Conservation (phyloP, 768 basidiomycete species). For the Ramaria rubella region DNA sequence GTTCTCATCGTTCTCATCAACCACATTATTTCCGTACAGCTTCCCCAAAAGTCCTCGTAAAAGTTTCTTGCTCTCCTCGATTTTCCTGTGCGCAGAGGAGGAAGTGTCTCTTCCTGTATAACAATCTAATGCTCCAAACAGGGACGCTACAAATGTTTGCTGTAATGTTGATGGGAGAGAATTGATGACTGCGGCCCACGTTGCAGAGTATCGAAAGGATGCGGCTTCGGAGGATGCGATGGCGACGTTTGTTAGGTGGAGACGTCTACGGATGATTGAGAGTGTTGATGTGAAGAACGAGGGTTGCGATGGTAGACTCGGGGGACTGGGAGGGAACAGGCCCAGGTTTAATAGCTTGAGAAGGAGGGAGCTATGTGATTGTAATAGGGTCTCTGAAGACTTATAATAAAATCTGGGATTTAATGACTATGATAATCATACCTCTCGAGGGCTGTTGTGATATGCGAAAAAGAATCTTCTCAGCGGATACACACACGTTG, state of each 20-base stretch:
- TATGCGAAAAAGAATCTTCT: conserved; percentile 43
- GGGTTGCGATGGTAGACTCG: conserved; percentile 50
- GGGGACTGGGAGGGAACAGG: conserved; percentile 43
- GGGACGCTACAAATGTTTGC: conserved; percentile 52
- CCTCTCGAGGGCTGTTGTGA: conserved; percentile 36
- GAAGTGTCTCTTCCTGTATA: conserved; percentile 28
- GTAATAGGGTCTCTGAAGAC: not conserved
- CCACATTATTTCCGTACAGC: conserved; percentile 17
- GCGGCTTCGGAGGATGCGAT: conserved; percentile 17
- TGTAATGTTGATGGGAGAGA: conserved; percentile 46
- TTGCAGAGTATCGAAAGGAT: conserved; percentile 34
- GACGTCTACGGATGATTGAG: conserved; percentile 39
- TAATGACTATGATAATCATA: conserved; percentile 20
- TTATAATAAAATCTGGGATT: conserved; percentile 9
- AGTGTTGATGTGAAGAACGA: conserved; percentile 61
- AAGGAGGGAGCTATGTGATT: conserved; percentile 43
- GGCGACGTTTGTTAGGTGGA: conserved; percentile 15
- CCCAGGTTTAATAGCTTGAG: conserved; percentile 64
- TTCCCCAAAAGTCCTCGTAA: conserved; percentile 50
- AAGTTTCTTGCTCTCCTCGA: conserved; percentile 50
- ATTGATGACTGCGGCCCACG: conserved; percentile 44
- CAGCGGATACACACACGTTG: conserved; percentile 44
- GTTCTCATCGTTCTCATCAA: conserved; percentile 25
- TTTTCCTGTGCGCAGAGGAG: conserved; percentile 30
- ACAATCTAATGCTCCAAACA: conserved; percentile 43